Evolutionary conservation across 331 rosid genomes (phyloP).

Genomic region (Erythrophleum ivorense): DNA sequence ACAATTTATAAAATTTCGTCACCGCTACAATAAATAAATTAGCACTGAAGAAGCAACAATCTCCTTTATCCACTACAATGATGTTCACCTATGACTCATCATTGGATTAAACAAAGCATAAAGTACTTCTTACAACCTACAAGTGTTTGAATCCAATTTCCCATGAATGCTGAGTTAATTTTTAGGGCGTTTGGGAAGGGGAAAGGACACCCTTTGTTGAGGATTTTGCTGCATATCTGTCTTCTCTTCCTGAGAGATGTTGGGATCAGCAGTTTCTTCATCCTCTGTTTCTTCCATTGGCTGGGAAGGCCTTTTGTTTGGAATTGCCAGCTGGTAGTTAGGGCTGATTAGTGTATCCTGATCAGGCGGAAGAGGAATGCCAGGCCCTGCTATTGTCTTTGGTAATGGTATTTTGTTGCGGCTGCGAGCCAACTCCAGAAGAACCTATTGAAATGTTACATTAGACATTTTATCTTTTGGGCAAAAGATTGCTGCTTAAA

Average conservation of each 20-base stretch:
- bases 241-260: conserved; percentile 65
- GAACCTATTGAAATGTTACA: conserved; percentile 59
- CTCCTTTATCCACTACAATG: background rate
- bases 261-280: conserved; percentile 62
- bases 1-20: background rate
- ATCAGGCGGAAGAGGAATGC: conserved; percentile 78
- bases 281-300: conserved; percentile 78
- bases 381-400: conserved; percentile 70
- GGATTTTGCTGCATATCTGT: conserved; percentile 59
- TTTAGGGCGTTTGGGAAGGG: conserved; percentile 57
- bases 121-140: background rate
- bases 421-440: conserved; percentile 80
- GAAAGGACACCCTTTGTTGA: conserved; percentile 49
- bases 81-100: background rate
- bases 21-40: background rate
- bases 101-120: background rate
- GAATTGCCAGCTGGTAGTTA: conserved; percentile 76
- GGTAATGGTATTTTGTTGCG: conserved; percentile 83
- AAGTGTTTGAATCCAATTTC: background rate
- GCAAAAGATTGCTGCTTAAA: background rate
- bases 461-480: conserved; percentile 31
- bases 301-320: conserved; percentile 69
- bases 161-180: conserved; percentile 26
- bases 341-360: conserved; percentile 84
- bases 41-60: background rate